Percentiles rank a stretch among this genome's conserved stretches.
Evolutionary conservation across 2,329 filamentous ascomycete genomes (phyloP).

Genomic region (Bipolaris cookei): DNA sequence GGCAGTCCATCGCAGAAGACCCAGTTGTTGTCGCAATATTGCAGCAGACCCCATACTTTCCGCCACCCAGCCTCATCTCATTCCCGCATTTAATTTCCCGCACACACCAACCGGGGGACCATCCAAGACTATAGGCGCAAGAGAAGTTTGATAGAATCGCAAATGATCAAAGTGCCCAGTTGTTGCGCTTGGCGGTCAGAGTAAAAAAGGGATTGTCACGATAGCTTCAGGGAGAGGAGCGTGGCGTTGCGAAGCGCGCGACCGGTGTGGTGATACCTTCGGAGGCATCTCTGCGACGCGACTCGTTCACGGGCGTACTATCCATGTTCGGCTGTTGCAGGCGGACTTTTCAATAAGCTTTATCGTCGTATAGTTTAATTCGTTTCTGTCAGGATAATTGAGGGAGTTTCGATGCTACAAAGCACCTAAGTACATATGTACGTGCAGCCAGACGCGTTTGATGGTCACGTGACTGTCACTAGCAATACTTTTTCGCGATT

Average conservation of each 20-base stretch:
- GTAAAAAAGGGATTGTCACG: constrained; percentile 11
- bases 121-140: constrained; percentile 21
- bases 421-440: not conserved
- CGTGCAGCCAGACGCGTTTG: not conserved
- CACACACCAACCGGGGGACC: constrained; percentile 29
- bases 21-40: constrained; percentile 24
- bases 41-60: constrained; percentile 18
- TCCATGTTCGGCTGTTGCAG: constrained; percentile 1
- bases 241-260: constrained; percentile 13
- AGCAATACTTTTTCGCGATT: not conserved
- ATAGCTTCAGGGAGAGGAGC: constrained; percentile 18
- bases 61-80: constrained; percentile 25
- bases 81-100: constrained; percentile 42
- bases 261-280: constrained; percentile 18
- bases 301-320: constrained; percentile 6
- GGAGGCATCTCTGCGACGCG: not conserved
- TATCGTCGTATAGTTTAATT: not conserved
- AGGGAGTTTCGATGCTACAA: not conserved
- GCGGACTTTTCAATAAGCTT: not conserved
- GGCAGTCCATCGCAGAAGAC: constrained; percentile 27
- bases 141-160: constrained; percentile 35
- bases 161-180: constrained; percentile 26
- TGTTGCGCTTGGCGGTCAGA: constrained; percentile 13
- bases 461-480: not conserved
- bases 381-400: not conserved